These are phyloP conservation scores for Botrytis porri DNA, from an alignment of 2,329 filamentous ascomycete species.

Conservation along the genomic window DNA sequence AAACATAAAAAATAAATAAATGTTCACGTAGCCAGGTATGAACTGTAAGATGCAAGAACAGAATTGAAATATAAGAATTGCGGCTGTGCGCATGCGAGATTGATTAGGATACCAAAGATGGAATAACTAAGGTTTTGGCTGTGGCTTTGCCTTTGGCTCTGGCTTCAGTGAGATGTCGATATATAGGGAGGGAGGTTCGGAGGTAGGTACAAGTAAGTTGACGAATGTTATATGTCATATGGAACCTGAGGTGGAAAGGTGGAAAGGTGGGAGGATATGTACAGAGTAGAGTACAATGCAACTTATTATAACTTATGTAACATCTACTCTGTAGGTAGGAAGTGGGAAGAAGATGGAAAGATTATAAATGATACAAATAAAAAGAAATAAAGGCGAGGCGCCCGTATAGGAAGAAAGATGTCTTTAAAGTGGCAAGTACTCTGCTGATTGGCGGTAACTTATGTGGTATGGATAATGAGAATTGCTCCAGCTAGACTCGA, in stretches of 20 bases:
- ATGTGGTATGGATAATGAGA: background rate
- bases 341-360: background rate
- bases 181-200: background rate
- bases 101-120: background rate
- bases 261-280: background rate
- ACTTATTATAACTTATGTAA: too few species aligned
- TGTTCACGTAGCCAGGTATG: background rate
- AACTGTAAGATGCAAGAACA: background rate
- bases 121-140: background rate
- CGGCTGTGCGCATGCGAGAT: background rate
- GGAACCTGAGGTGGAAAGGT: too few species aligned
- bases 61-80: background rate
- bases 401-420: background rate
- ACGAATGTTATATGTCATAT: background rate
- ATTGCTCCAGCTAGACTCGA: constrained; percentile 11
- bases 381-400: background rate
- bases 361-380: background rate
- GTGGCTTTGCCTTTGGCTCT: background rate
- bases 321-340: too few species aligned
- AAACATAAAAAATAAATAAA: too few species aligned
- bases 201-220: background rate
- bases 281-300: too few species aligned
- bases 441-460: background rate
- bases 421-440: constrained; percentile 4
- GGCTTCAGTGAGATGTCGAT: background rate